Percentiles rank a stretch among this genome's conserved stretches.
Conservation (phyloP, 2,329 filamentous ascomycete species). For the Nigrospora osmanthi region DNA sequence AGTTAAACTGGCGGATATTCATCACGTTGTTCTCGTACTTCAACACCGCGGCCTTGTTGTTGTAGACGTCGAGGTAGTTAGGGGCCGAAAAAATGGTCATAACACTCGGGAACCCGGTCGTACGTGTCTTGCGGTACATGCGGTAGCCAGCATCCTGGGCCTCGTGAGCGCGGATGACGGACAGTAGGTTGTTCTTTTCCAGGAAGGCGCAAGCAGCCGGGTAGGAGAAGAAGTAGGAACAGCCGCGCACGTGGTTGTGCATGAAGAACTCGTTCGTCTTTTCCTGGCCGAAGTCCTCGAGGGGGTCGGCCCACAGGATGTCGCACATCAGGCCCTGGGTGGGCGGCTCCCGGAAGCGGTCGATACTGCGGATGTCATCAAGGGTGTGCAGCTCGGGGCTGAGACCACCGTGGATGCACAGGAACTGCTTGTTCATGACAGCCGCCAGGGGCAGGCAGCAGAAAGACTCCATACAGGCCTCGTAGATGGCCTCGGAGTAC, state of each 20-base stretch:
- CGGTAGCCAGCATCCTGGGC: conserved; percentile 97
- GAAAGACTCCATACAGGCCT: conserved; percentile 98
- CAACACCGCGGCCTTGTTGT: conserved; percentile 97
- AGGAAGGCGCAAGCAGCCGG: conserved; percentile 94
- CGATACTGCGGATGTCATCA: conserved; percentile 91
- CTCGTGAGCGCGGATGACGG: conserved; percentile 94
- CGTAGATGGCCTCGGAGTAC: conserved; percentile 92
- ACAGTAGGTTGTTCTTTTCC: conserved; percentile 97
- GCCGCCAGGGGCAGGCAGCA: conserved; percentile 88
- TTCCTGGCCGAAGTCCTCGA: conserved; percentile 98
- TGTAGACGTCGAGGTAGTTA: conserved; percentile 98
- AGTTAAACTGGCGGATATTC: conserved; percentile 99
- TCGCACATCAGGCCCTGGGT: conserved; percentile 99
- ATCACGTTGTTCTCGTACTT: conserved; percentile 99
- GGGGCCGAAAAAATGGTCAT: conserved; percentile 99
- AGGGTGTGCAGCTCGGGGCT: conserved; percentile 94
- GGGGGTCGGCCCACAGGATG: conserved; percentile 95
- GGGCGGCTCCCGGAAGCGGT: conserved; percentile 94
- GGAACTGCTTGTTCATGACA: conserved; percentile 99
- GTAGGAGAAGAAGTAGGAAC: conserved; percentile 99
- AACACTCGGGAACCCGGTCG: conserved; percentile 95
- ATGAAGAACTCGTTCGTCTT: conserved; percentile 97
- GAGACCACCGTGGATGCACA: conserved; percentile 94
- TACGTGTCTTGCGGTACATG: conserved; percentile 98
- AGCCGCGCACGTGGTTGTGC: conserved; percentile 96